A percentile compares a stretch with the other conserved stretches of the same genome.
phyloP scores from a whole-genome alignment of 1,284 basidiomycete species.

The Heterobasidion irregulare region DNA sequence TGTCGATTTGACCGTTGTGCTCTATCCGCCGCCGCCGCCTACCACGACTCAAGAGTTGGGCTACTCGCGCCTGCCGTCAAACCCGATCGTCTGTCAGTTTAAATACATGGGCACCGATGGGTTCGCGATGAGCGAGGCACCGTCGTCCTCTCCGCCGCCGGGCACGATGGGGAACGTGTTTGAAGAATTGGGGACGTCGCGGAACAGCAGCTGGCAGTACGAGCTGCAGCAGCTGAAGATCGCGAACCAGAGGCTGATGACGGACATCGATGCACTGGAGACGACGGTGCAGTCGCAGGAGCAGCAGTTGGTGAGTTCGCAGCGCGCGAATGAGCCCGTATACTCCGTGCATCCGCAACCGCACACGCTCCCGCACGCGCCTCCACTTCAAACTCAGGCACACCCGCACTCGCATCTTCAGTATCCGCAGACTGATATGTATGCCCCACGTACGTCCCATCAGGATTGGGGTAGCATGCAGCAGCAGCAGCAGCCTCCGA shows the following conservation, averaged over 20 bases:
- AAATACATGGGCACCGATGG: constrained; percentile 13
- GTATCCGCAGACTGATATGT: too few species aligned
- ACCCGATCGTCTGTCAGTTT: constrained; percentile 24
- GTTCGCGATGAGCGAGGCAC: not conserved
- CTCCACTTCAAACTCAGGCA: not conserved
- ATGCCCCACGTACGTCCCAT: not conserved
- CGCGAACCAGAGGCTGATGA: constrained; percentile 62
- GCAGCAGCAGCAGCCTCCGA: not conserved
- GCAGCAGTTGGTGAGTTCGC: not conserved
- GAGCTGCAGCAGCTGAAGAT: constrained; percentile 82
- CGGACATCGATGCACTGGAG: constrained; percentile 60
- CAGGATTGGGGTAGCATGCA: not conserved
- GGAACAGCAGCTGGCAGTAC: constrained; percentile 84
- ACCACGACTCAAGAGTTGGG: not conserved
- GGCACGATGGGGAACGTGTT: constrained; percentile 45
- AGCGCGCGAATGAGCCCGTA: not conserved
- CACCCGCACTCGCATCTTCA: not conserved
- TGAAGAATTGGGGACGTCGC: constrained; percentile 58
- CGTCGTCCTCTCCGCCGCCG: constrained; percentile 5
- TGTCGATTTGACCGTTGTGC: constrained; percentile 25
- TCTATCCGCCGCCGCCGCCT: constrained; percentile 22
- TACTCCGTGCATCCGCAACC: not conserved
- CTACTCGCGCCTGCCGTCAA: constrained; percentile 10
- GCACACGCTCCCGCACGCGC: not conserved
- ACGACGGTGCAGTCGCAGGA: not conserved